Base-by-base conservation (phyloP, 2,329 filamentous ascomycete species). In the Aspergillus pseudoterreus region DNA sequence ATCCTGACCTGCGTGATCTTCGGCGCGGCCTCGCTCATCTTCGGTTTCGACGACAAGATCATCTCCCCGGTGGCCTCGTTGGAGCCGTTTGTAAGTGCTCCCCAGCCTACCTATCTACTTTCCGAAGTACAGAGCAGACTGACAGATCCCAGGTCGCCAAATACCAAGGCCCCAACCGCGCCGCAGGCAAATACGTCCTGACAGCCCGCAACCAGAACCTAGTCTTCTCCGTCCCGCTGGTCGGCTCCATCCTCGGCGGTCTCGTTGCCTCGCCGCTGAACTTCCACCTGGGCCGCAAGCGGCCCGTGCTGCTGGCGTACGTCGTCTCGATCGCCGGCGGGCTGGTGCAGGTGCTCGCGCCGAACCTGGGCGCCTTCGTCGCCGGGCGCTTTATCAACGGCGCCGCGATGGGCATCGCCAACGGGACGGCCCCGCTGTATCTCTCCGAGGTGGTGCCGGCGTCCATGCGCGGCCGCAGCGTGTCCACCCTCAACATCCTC, bases 341-440 rank as follows among this genome's bases (percentile, higher is more conserved):
- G 2, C 57, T 71, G 27, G 55, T 71, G 4, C 69, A 71, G 48
- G 60, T 70, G n/a, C 70, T 71, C 51, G 63, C 68, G 0, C 68
- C 64, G 2, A 69, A 64, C 33, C 45, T 71, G 17, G 68, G 59
- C 6, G 62, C 64, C 2, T 69, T 71, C 38, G 66, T 71, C 17
- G 57, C 58, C 14, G 69, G 69, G 4, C 62, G 69, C 8, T 66
- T 63, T 19, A 56, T 67, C 45, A 70, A 68, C 54, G 61, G 57
- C 4, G 51, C 66, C 48, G 62, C 65, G 4, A 63, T 70, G 44
- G 67, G 67, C 1, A 61, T 70, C 35, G 61, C 66, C 33, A 67
- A 64, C 54, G 63, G 65, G 8, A 70, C 65, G 21, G 67, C 67
- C 4, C 68, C 68, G 9, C 51, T 72, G 19, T 72, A 71, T 59